Base-by-base conservation (phyloP, 2,329 filamentous ascomycete genomes). In the Zasmidium citrigriseum region DNA sequence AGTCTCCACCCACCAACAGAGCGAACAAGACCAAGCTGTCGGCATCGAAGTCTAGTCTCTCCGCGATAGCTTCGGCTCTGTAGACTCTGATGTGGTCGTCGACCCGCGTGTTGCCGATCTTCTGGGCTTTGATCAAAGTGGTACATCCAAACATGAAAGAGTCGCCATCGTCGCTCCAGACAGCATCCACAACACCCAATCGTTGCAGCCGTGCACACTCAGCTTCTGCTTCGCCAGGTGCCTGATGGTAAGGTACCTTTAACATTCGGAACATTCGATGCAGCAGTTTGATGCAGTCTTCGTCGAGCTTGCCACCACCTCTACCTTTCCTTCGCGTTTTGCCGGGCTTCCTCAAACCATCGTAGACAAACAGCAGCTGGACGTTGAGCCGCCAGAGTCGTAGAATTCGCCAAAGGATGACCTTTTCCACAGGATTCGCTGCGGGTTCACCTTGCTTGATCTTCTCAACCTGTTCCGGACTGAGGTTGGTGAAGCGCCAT, bases 301-400 rank as follows among this genome's bases (percentile, higher is more conserved):
- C 70, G 21, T 77, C 68, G 18, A 78, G 62, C n/a, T 62, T 68
- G 1, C 67, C 63, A 12, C 69, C 70, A 0, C 68, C 65, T 29
- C 64, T 51, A 44, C 73, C 62, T 10, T 50, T 46, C 27, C 57
- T 50, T 18, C 57, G 44, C 1, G 46, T 47, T 21, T 65, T 61
- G 22, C 46, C 46, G 1, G 74, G 73, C 57, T 71, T 77, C 16
- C 77, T 75, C 10, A 79, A 72, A 0, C 83, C 82, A 57, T 85
- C 83, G 60, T 83, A 83, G 2, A 86, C 77, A 56, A 85, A 83
- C 5, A 84, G 63, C 1, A 81, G 73, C 44, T 82, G 76, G 4
- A 86, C 78, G 16, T 82, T 77, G 4, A 81, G 73, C 20, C 76
- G 75, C 23, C 82, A 72, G 1, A 84, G 74, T 3, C 77, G 74